Base-by-base conservation (phyloP, 1,284 basidiomycete genomes). In the Bjerkandera adusta region DNA sequence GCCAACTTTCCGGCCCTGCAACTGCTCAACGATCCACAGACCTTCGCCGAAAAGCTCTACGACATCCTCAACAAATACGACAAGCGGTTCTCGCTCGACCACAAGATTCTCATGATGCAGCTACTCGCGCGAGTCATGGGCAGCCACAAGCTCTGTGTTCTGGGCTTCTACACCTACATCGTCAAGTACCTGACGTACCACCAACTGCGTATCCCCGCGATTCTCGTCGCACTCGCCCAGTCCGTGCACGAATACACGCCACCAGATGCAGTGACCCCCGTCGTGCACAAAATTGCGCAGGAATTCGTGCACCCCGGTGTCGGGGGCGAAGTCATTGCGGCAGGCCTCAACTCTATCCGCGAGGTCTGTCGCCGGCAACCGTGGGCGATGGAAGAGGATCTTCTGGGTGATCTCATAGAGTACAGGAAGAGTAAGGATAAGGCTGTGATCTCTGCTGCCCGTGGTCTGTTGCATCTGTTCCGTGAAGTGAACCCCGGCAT, bases 261-360 rank as follows among this genome's bases (percentile, higher is more conserved):
- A 2, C 96, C 97, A 0, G 95, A 98, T 62, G 90, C 83, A 3
- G 74, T 99, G 11, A 85, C 83, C 2, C 96, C 97, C 2, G 87
- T 96, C 35, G 75, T 99, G 41, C 81, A 83, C 48, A 99, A 99
- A 69, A 71, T 99, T 45, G 92, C 95, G 0, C 85, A 91, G 58
- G 93, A 97, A 61, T 99, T 99, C 58, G 90, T 99, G 2, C 96
- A 99, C 67, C 96, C 96, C 0, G 97, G 97, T 51, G 97, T 99
- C 3, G 92, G 92, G 3, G 80, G 85, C 52, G 95, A 99, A 67
- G 94, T 99, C 57, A 90, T 98, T 47, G 87, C 95, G 0, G 97
- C 96, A 0, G 97, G 97, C 29, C 73, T 99, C 59, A 99, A 99
- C 64, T 81, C 92, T 16, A 92, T 99, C 37, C 78, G 94, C 30